Percentiles rank a stretch among this genome's conserved stretches.
phyloP scores from a whole-genome alignment of 768 basidiomycete species.

The Neoboletus subvelutipes region DNA sequence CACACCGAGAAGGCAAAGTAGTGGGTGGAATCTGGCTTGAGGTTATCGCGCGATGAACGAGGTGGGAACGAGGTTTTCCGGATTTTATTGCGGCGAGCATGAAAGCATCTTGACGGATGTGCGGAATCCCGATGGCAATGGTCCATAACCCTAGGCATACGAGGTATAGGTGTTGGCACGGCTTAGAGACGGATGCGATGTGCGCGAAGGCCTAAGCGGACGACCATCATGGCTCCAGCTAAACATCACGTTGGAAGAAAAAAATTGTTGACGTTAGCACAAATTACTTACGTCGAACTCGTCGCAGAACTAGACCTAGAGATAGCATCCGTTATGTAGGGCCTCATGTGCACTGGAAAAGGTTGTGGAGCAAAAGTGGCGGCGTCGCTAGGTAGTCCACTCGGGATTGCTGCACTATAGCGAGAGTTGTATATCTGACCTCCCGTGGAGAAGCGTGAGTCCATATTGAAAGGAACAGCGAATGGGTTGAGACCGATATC shows the following conservation, averaged over 20 bases:
- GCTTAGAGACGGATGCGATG: conserved; percentile 13
- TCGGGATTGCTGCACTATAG: conserved; percentile 5
- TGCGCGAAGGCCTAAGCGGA: conserved; percentile 15
- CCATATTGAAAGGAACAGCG: conserved; percentile 31
- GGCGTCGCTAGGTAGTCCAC: conserved; percentile 22
- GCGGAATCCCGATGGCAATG: conserved; percentile 2
- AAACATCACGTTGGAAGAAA: conserved; percentile 9
- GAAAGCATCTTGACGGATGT: conserved; percentile 18
- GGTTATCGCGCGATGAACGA: conserved; percentile 21
- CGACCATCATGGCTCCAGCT: conserved; percentile 33
- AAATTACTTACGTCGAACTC: conserved; percentile 30
- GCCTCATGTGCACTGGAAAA: conserved; percentile 14
- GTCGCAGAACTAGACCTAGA: conserved; percentile 36
- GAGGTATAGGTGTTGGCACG: conserved; percentile 20
- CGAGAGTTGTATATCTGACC: conserved; percentile 6
- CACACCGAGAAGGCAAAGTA: conserved; percentile 20
- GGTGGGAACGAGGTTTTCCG: conserved; percentile 7
- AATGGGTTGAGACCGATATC: conserved; percentile 34
- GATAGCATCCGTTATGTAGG: conserved; percentile 22
- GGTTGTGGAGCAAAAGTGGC: conserved; percentile 28
- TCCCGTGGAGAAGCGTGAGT: conserved; percentile 8
- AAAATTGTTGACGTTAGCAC: background rate
- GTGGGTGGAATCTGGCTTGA: conserved; percentile 6
- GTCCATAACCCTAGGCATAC: conserved; percentile 19
- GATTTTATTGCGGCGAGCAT: conserved; percentile 10